phyloP scores from a whole-genome alignment of 1,284 basidiomycete species.

The Entoloma clypeatum region DNA sequence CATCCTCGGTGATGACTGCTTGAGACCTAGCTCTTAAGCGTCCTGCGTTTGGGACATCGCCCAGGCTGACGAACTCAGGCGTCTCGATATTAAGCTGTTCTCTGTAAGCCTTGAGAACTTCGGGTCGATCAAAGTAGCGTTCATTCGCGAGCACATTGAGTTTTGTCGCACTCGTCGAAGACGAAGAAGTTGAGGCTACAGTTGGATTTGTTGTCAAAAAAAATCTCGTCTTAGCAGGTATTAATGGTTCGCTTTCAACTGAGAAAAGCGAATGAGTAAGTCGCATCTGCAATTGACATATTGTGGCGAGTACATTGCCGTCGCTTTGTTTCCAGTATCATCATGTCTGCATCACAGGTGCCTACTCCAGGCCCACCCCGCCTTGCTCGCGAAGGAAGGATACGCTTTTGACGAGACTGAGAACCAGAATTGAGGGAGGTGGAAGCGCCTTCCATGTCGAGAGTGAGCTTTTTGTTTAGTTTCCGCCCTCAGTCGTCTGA shows the following conservation, averaged over 20 bases:
- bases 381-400: slow-evolving; percentile 74
- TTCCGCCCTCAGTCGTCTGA: too few species aligned
- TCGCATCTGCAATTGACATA: too few species aligned
- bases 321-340: slow-evolving; percentile 80
- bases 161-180: slow-evolving; percentile 34
- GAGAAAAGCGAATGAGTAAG: too few species aligned
- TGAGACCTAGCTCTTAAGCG: slow-evolving; percentile 56
- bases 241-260: slow-evolving; percentile 71
- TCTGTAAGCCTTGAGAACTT: slow-evolving; percentile 66
- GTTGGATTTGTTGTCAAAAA: slow-evolving; percentile 66
- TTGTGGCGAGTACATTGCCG: slow-evolving; percentile 75
- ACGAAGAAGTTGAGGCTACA: slow-evolving; percentile 39
- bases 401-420: slow-evolving; percentile 59
- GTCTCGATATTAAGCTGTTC: slow-evolving; percentile 69
- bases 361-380: slow-evolving; percentile 76
- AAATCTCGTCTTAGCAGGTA: slow-evolving; percentile 62
- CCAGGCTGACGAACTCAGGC: slow-evolving; percentile 58
- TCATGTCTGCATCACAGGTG: slow-evolving; percentile 70
- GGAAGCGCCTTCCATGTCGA: slow-evolving; percentile 30
- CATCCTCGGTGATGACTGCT: slow-evolving; percentile 52
- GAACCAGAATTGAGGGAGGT: slow-evolving; percentile 27
- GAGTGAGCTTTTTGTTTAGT: slow-evolving; percentile 11
- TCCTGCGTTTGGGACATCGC: slow-evolving; percentile 57
- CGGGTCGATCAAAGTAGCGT: slow-evolving; percentile 74
- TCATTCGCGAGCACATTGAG: slow-evolving; percentile 59